A percentile compares a stretch with the other conserved stretches of the same genome.
Evolutionary conservation across 2,329 filamentous ascomycete genomes (phyloP).

Genomic region (Epichloe coenophiala): DNA sequence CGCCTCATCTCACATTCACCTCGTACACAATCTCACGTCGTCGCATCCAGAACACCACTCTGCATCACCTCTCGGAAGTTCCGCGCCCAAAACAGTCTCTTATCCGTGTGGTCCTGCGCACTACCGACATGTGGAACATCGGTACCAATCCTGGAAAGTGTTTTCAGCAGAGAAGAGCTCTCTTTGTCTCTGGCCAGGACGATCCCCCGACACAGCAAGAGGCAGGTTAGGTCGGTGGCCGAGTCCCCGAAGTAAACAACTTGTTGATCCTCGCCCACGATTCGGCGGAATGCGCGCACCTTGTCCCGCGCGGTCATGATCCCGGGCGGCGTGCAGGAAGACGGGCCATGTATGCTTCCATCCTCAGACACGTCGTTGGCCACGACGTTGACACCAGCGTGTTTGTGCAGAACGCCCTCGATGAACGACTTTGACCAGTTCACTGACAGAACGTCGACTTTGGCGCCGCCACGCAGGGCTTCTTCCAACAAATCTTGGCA

Average conservation of each 20-base stretch:
- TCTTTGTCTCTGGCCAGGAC: slow-evolving; percentile 28
- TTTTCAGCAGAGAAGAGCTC: slow-evolving; percentile 20
- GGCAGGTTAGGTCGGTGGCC: slow-evolving; percentile 40
- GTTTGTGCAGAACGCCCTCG: slow-evolving; percentile 25
- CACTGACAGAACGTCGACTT: slow-evolving; percentile 33
- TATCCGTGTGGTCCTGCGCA: neutral
- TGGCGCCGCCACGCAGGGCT: slow-evolving; percentile 19
- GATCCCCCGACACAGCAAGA: slow-evolving; percentile 30
- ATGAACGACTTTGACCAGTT: slow-evolving; percentile 39
- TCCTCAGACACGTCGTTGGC: slow-evolving; percentile 29
- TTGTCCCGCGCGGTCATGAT: slow-evolving; percentile 33
- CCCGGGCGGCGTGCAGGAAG: slow-evolving; percentile 11
- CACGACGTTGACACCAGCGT: slow-evolving; percentile 20
- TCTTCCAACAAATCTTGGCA: slow-evolving; percentile 21
- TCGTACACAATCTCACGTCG: neutral
- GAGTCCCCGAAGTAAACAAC: slow-evolving; percentile 47
- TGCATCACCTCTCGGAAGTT: slow-evolving; percentile 29
- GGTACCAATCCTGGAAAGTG: slow-evolving; percentile 24
- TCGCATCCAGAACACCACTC: slow-evolving; percentile 6
- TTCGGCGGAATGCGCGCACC: slow-evolving; percentile 23
- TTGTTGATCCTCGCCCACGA: slow-evolving; percentile 11
- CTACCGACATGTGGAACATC: slow-evolving; percentile 24
- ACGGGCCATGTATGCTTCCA: slow-evolving; percentile 29
- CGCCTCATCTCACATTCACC: no score
- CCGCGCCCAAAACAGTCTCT: slow-evolving; percentile 26